phyloP scores from a whole-genome alignment of 345 rosid species.

The Eucalyptus leucophloia region DNA sequence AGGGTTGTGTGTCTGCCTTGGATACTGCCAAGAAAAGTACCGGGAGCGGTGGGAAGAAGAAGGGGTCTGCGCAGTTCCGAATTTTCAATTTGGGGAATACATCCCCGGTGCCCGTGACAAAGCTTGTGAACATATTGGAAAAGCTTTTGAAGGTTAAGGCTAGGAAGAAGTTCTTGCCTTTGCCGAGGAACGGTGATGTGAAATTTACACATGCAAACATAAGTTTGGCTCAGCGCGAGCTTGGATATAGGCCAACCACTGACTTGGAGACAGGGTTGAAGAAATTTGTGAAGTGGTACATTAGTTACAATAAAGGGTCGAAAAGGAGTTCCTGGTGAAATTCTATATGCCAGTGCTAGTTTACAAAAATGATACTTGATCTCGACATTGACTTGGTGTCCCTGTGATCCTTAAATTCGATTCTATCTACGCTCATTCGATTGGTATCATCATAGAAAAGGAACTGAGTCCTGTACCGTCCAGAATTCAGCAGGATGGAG shows the following conservation, averaged over 20 bases:
- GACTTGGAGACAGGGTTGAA: slow-evolving; percentile 2
- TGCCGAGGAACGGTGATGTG: slow-evolving; percentile 1
- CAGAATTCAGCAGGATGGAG: neutral
- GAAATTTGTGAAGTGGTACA: slow-evolving; percentile 6
- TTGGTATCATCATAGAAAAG: neutral
- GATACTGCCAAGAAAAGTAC: slow-evolving; percentile 21
- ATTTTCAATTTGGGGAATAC: slow-evolving; percentile 12
- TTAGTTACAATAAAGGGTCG: neutral
- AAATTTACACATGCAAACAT: slow-evolving; percentile 2
- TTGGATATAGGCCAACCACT: neutral
- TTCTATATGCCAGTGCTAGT: neutral
- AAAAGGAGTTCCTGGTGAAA: neutral
- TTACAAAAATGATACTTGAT: neutral
- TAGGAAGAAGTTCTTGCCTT: slow-evolving; percentile 1
- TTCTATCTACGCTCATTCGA: neutral
- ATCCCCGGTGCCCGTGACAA: neutral
- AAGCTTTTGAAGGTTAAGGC: slow-evolving; percentile 3
- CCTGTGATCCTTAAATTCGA: neutral
- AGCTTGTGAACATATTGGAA: slow-evolving; percentile 1
- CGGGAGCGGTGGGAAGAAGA: slow-evolving; percentile 20
- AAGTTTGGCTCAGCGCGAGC: neutral
- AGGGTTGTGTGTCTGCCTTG: slow-evolving; percentile 15
- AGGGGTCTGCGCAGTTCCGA: slow-evolving; percentile 18
- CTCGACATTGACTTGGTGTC: neutral
- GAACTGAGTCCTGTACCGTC: neutral